Evolutionary conservation across 2,329 filamentous ascomycete species (phyloP).

Genomic region (Aaosphaeria arxii): DNA sequence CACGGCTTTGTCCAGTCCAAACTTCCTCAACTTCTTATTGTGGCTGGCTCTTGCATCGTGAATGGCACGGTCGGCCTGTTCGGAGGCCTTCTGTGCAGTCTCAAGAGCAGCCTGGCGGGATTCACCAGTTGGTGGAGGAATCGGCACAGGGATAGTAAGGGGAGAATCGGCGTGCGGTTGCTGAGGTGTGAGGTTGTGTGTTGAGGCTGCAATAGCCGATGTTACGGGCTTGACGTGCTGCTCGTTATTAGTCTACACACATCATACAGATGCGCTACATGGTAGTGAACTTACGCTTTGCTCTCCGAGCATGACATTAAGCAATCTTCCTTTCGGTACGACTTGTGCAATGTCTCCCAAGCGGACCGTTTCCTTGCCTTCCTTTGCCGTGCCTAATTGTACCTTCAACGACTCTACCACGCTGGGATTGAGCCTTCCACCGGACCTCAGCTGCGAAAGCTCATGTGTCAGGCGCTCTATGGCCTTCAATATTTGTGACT

Average conservation of each 20-base stretch:
- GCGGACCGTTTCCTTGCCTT: conserved; percentile 49
- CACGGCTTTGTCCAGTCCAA: conserved; percentile 41
- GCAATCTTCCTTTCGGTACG: conserved; percentile 59
- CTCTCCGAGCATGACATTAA: conserved; percentile 64
- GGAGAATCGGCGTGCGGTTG: conserved; percentile 48
- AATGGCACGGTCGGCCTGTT: conserved; percentile 41
- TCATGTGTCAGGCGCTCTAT: conserved; percentile 59
- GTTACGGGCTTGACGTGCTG: conserved; percentile 56
- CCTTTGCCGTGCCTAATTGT: conserved; percentile 47
- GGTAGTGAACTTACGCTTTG: conserved; percentile 50
- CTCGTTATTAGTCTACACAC: background rate
- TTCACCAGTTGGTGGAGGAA: conserved; percentile 58
- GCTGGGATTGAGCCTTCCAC: conserved; percentile 62
- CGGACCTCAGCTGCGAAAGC: conserved; percentile 59
- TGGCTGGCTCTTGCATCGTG: conserved; percentile 45
- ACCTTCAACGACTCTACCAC: conserved; percentile 61
- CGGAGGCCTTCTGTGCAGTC: conserved; percentile 40
- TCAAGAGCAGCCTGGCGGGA: conserved; percentile 43
- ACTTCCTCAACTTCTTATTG: conserved; percentile 48
- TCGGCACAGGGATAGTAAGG: conserved; percentile 52
- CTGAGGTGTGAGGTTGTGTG: conserved; percentile 51
- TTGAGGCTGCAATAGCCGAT: conserved; percentile 51
- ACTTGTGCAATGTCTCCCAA: conserved; percentile 66
- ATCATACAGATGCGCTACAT: background rate
- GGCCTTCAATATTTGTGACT: conserved; percentile 54